Evolutionary conservation across 768 basidiomycete genomes (phyloP), one percentile per base, ranked within the genome.

Genomic region (Imleria badia): DNA sequence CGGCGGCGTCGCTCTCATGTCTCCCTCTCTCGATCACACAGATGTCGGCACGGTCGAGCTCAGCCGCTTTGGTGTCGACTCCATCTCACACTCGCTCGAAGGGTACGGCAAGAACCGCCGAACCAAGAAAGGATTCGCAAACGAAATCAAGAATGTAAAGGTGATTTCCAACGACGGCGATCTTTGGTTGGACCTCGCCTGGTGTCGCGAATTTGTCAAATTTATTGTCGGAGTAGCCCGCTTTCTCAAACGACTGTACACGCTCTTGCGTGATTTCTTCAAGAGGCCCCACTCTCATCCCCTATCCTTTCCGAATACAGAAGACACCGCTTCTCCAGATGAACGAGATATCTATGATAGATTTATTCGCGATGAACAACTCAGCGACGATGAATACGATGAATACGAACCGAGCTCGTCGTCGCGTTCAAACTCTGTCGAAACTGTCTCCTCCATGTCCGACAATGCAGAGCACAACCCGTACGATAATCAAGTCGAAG

Each of bases 291-390:
- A 52, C 31, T 53, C 60, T 31, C 41, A n/a, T 20, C n/a, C 48
- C 35, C 45, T 7, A 26, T 51, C 36, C 19, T 54, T 57, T 29
- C 30, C 38, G 49, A 60, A 39, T 30, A 39, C 26, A 19, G 57
- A 47, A 45, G 58, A 55, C 49, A 36, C 30, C 22, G 36, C 26
- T 49, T 22, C 31, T 29, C 36, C n/a, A 40, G 56, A 51, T 48
- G 61, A 76, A 6, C 70, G 63, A 26, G 75, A 76, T 35, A 53
- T 79, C 2, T 88, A 87, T 65, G 67, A 71, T 54, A 73, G 79
- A 31, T 89, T 89, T 60, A 69, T 87, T 56, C 74, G 78, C 15
- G 87, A 85, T 12, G 86, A 87, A 49, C 72, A 64, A 7, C 63
- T 82, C 17, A 76, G 72, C 53, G 81, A 81, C 52, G 79, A 81